Conservation (phyloP, 257 asterid genomes). For the Solanum appendiculatum region DNA sequence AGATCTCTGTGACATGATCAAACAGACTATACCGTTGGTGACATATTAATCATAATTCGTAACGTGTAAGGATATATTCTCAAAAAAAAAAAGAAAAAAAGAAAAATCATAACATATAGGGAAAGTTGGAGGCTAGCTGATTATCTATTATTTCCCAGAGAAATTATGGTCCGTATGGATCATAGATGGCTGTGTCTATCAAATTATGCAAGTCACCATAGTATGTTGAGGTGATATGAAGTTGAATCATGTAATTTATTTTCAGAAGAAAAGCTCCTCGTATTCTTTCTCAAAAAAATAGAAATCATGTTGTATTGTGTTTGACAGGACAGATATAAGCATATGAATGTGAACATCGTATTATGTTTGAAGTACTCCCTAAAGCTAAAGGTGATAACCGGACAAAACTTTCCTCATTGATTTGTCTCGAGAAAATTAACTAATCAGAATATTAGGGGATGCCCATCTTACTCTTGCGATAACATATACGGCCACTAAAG, state of each 20-base stretch:
- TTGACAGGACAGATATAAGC: neutral
- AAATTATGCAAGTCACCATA: neutral
- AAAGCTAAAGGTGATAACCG: neutral
- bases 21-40: neutral
- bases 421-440: neutral
- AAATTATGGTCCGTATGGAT: neutral
- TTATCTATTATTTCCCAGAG: neutral
- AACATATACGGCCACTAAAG: neutral
- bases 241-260: neutral
- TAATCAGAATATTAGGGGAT: neutral
- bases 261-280: neutral
- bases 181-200: neutral
- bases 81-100: neutral
- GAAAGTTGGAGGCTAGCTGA: neutral
- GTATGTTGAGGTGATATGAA: neutral
- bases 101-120: neutral
- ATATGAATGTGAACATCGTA: neutral
- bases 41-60: neutral
- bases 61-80: neutral
- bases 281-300: neutral
- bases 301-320: neutral
- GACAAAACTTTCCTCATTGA: neutral
- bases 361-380: neutral
- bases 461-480: neutral
- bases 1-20: neutral